Evolutionary conservation across 169 alveolate genomes (phyloP).

Genomic region (Plasmodium cynomolgi): DNA sequence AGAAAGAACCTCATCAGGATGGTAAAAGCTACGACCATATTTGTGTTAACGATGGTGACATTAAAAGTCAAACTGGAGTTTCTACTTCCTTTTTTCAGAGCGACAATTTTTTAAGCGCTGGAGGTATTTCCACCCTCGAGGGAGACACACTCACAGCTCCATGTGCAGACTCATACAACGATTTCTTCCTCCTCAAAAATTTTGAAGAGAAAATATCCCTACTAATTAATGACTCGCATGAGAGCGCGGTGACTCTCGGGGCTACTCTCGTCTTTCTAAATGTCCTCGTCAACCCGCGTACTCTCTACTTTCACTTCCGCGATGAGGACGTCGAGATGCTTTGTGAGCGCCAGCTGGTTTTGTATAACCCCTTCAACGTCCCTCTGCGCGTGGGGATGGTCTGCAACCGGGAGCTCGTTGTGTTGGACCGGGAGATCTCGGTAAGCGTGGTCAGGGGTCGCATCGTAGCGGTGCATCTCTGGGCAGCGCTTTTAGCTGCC

Average conservation of each 20-base stretch:
- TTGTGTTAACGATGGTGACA: not conserved
- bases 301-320: constrained; percentile 12
- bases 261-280: constrained; percentile 24
- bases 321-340: constrained; percentile 15
- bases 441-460: not conserved
- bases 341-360: constrained; percentile 11
- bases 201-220: constrained; percentile 20
- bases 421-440: not conserved
- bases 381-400: not conserved
- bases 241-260: not conserved
- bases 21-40: not conserved
- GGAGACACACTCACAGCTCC: not conserved
- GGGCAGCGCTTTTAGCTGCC: not conserved
- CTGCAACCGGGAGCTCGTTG: not conserved
- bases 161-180: not conserved
- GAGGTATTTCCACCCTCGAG: not conserved
- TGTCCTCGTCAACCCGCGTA: not conserved
- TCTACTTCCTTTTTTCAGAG: not conserved
- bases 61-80: not conserved
- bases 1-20: not conserved
- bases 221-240: not conserved
- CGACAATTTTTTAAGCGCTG: not conserved
- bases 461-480: not conserved
- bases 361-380: constrained; percentile 48
- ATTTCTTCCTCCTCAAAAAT: constrained; percentile 2